Conservation (phyloP, 73 alveolate genomes). For the Blepharisma stoltei region DNA sequence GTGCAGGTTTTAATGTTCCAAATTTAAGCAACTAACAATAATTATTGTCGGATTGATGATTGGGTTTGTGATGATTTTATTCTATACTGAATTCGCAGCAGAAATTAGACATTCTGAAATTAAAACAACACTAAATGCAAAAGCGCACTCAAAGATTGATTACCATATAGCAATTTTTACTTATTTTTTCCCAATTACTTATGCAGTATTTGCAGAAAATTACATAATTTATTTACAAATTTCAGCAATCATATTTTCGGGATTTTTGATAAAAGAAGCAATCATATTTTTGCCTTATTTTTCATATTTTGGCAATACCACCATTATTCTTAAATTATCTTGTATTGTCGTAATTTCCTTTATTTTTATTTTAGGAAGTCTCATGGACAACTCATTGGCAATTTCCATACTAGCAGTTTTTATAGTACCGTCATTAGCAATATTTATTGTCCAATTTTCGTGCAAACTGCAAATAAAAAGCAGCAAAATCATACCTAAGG, state of each 20-base stretch:
- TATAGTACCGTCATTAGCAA: not conserved
- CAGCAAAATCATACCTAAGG: not conserved
- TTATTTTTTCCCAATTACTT: not conserved
- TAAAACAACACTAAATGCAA: not conserved
- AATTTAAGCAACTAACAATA: too few relatives aligned
- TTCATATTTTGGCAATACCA: not conserved
- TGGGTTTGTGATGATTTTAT: too few relatives aligned
- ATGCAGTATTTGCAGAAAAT: not conserved
- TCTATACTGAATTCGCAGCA: not conserved
- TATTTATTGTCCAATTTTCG: not conserved
- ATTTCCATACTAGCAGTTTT: not conserved
- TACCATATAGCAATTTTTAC: not conserved
- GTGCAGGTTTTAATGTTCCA: too few relatives aligned
- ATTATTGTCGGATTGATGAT: too few relatives aligned
- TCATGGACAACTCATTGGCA: not conserved
- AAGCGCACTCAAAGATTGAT: not conserved
- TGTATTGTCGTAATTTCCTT: not conserved
- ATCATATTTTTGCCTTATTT: not conserved
- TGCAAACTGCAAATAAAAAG: not conserved
- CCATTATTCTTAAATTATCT: not conserved
- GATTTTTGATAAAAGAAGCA: not conserved
- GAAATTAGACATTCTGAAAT: not conserved
- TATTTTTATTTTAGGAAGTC: not conserved
- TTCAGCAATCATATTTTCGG: not conserved
- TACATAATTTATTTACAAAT: not conserved